Base-by-base conservation (phyloP, 257 asterid genomes). In the Petunia axillaris region DNA sequence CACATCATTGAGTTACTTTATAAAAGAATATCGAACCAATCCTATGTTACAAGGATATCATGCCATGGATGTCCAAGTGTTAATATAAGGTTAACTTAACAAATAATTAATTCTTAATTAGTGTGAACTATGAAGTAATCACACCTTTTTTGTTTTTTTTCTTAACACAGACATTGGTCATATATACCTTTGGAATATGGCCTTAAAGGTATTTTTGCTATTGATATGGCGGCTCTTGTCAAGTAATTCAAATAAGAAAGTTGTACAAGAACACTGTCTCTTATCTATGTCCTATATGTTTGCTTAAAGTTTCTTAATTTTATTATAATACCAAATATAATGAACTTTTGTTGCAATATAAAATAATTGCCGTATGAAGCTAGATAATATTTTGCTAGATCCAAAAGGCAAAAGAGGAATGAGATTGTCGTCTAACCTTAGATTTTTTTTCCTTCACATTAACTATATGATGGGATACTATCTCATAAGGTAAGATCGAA, bases 1-100 rank as follows among this genome's bases (percentile, higher is more conserved):
- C 81, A 79, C 80, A 83, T 79, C 86, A 83, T 48, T 63, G 43
- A 64, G 79, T 64, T 64, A 52, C 71, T 53, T 76, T 59, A 8
- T 50, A 15, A 16, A 37, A 48, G 2, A 10, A 2, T 10, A 74
- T 52, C 25, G 11, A 25, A 50, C 78, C 11, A 74, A 52, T 74
- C 64, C 78, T 74, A 74, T 52, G 78, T 74, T 52, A 11, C 48
- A 39, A 74, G 78, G 43, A 46, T 73, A 35, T 43, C 54, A 67
- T 4, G 54, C 63, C 63, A 57, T 14, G 55, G 75, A 13, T 41
- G 25, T n/a, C 75, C 46, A 14, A 25, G 65, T 7, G 39, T 59
- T 35, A 39, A 3, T 2, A 5, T 2, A 25, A 59, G 8, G 39
- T 16, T 59, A 6, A 13, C 39, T 16, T 59, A 59, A 25, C 25